Evolutionary conservation across 192 early-diverging fungal genomes (phyloP).

Genomic region (Linnemannia zychae): DNA sequence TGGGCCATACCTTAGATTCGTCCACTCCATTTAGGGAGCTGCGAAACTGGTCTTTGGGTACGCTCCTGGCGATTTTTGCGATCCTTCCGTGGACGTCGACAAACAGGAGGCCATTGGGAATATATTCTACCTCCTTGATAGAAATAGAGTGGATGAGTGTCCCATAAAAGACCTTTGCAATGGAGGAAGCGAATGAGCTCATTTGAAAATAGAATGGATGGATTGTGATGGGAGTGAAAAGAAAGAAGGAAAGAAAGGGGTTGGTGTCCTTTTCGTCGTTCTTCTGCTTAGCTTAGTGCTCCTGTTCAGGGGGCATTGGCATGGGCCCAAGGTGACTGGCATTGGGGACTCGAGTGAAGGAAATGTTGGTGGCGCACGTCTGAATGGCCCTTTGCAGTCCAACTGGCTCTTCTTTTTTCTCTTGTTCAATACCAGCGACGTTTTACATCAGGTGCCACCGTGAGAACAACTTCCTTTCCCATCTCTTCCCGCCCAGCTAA

Average conservation of each 20-base stretch:
- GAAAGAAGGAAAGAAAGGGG: not conserved
- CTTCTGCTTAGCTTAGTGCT: not conserved
- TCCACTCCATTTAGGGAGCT: conserved; percentile 5
- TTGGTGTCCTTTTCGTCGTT: not conserved
- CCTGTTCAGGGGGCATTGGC: not conserved
- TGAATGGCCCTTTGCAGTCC: not conserved
- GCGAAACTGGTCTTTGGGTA: not conserved
- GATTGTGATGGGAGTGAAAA: not conserved
- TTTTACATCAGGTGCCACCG: too few relatives aligned
- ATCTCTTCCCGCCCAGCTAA: not conserved
- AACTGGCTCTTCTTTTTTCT: not conserved
- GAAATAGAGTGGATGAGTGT: conserved; percentile 27
- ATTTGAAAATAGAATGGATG: conserved; percentile 4
- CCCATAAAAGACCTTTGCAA: conserved; percentile 26
- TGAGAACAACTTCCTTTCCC: not conserved
- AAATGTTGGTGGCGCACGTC: not conserved
- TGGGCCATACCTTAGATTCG: conserved; percentile 8
- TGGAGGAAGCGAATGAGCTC: conserved; percentile 5
- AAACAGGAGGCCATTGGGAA: conserved; percentile 2
- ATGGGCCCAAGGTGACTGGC: not conserved
- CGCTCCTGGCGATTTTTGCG: not conserved
- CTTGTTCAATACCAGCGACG: too few relatives aligned
- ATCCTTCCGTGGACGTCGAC: conserved; percentile 22
- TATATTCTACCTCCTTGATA: conserved; percentile 20
- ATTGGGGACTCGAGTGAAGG: not conserved